Conservation (phyloP, 495 filamentous ascomycete genomes). For the Lepraria neglecta region DNA sequence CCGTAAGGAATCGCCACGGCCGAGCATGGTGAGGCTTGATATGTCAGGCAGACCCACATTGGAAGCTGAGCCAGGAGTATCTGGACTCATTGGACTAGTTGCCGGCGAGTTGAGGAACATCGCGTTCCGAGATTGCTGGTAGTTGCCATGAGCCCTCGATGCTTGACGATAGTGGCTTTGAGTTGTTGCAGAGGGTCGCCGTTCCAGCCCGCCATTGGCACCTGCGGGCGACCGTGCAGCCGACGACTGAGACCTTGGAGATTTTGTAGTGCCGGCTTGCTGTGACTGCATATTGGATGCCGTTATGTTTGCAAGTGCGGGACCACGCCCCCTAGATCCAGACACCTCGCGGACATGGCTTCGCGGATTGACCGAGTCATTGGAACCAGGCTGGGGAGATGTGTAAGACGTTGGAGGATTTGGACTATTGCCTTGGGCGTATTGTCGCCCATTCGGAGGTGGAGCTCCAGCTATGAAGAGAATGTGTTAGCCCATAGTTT, state of each 20-base stretch:
- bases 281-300: constrained; percentile 42
- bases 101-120: constrained; percentile 59
- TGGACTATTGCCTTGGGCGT: constrained; percentile 7
- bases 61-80: constrained; percentile 62
- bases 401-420: background rate
- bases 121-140: constrained; percentile 84
- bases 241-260: constrained; percentile 51
- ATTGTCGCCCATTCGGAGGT: constrained; percentile 18
- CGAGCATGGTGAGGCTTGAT: constrained; percentile 31
- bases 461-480: constrained; percentile 12
- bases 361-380: constrained; percentile 17
- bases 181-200: constrained; percentile 58
- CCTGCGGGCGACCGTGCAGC: constrained; percentile 39
- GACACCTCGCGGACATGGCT: constrained; percentile 26
- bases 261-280: constrained; percentile 31
- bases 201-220: constrained; percentile 56
- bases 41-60: constrained; percentile 39
- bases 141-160: constrained; percentile 85
- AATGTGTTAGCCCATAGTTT: background rate
- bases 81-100: constrained; percentile 75
- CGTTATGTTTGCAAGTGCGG: constrained; percentile 37
- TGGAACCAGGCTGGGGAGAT: constrained; percentile 11
- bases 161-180: constrained; percentile 92
- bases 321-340: constrained; percentile 32
- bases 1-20: constrained; percentile 19